Percentiles rank a stretch among this genome's conserved stretches.
phyloP scores from a whole-genome alignment of 176 grass and related monocot species.

The Calamus simplicifolius region DNA sequence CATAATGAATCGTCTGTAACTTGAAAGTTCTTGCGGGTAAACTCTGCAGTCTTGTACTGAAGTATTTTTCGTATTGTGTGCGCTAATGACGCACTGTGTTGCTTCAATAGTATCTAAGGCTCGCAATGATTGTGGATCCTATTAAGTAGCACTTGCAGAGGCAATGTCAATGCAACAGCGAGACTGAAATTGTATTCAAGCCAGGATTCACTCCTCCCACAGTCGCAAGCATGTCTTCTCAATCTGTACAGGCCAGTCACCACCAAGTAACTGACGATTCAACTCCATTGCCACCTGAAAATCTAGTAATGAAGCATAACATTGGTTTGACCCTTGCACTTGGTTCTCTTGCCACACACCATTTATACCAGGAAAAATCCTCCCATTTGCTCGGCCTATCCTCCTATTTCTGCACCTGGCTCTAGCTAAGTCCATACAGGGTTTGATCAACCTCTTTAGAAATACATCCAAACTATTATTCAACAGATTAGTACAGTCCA shows the following conservation, averaged over 20 bases:
- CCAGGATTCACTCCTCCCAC: conserved; percentile 17
- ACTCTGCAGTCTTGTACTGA: too few species aligned
- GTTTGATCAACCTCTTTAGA: conserved; percentile 42
- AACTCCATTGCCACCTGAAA: conserved; percentile 43
- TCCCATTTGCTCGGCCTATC: conserved; percentile 2
- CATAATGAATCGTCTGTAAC: too few species aligned
- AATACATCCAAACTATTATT: conserved; percentile 58
- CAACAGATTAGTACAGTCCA: conserved; percentile 48
- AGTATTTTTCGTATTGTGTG: too few species aligned
- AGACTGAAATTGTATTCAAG: too few species aligned
- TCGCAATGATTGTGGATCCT: too few species aligned
- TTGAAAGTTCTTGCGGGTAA: too few species aligned
- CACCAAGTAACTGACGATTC: conserved; percentile 31
- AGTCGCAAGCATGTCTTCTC: conserved; percentile 47
- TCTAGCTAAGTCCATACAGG: conserved; percentile 47
- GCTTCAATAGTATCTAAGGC: too few species aligned
- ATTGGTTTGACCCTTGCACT: too few species aligned
- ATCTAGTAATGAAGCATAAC: conserved; percentile 51
- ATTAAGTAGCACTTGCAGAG: too few species aligned
- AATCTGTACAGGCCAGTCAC: conserved; percentile 13
- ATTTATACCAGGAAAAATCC: conserved; percentile 18
- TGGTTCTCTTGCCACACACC: not conserved
- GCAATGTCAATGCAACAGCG: too few species aligned
- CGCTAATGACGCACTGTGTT: too few species aligned
- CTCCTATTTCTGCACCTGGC: conserved; percentile 20